Percentiles rank a stretch among this genome's conserved stretches.
Evolutionary conservation across 2,329 filamentous ascomycete genomes (phyloP).

Genomic region (Beauveria caledonica): DNA sequence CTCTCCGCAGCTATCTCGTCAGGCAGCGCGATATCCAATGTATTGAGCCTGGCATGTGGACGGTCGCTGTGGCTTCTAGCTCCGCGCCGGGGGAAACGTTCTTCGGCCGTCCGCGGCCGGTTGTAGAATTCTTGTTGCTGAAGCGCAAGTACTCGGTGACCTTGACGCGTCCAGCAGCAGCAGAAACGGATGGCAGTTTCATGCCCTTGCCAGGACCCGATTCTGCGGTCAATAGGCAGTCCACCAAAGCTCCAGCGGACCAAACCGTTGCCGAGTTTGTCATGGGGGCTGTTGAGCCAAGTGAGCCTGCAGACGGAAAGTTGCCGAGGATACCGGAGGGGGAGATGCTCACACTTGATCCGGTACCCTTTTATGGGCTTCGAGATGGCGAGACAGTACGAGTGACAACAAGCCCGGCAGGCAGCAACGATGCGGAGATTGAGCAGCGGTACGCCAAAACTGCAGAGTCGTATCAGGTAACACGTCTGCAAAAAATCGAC

Average conservation of each 20-base stretch:
- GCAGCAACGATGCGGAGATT: not conserved
- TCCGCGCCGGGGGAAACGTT: no score
- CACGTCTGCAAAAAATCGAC: not conserved
- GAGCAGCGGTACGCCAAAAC: not conserved
- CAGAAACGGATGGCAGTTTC: not conserved
- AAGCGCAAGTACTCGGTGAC: not conserved
- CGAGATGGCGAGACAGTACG: not conserved
- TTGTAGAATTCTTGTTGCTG: conserved; percentile 4
- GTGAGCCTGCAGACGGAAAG: not conserved
- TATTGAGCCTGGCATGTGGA: conserved; percentile 7
- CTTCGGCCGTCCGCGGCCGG: not conserved
- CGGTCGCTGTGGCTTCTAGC: not conserved
- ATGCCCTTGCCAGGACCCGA: not conserved
- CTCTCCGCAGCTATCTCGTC: not conserved
- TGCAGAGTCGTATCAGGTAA: not conserved
- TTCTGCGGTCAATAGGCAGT: no score
- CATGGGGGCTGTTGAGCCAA: not conserved
- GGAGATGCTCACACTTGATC: not conserved
- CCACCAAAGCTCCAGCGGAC: not conserved
- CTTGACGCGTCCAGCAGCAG: not conserved
- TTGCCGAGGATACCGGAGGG: not conserved
- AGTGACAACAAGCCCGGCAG: not conserved
- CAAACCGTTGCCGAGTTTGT: not conserved
- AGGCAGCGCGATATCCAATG: not conserved
- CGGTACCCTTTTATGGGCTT: not conserved